Percentiles rank a stretch among this genome's conserved stretches.
Conservation (phyloP, 1,284 basidiomycete species). For the Rhodotorula sp. region DNA sequence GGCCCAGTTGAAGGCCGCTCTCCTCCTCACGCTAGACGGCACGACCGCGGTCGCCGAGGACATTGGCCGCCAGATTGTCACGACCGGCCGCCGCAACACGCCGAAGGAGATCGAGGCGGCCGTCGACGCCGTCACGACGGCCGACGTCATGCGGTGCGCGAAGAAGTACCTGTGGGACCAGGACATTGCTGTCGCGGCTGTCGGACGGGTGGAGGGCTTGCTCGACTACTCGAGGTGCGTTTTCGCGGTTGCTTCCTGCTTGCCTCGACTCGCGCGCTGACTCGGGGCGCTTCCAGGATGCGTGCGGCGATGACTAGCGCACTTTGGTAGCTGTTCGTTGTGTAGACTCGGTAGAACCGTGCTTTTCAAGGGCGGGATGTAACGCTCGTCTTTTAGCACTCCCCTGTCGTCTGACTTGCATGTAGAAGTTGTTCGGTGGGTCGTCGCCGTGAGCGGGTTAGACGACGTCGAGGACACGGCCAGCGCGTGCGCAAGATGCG, state of each 20-base stretch:
- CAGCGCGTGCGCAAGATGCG: too few species aligned
- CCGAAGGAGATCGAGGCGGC: constrained; percentile 92
- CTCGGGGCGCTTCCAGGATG: constrained; percentile 6
- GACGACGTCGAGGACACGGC: too few species aligned
- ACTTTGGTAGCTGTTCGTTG: constrained; percentile 48
- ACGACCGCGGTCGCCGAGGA: constrained; percentile 97
- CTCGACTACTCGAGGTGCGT: constrained; percentile 40
- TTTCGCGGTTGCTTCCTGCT: too few species aligned
- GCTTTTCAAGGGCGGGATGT: too few species aligned
- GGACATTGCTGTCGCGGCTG: constrained; percentile 74
- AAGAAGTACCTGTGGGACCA: constrained; percentile 62
- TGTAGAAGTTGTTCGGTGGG: too few species aligned
- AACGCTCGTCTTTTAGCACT: too few species aligned
- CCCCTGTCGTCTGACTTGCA: too few species aligned
- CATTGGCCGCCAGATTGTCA: constrained; percentile 94
- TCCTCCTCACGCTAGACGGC: constrained; percentile 88
- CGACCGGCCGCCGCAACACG: constrained; percentile 80
- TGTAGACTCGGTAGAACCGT: too few species aligned
- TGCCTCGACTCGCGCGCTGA: too few species aligned
- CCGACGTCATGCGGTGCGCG: constrained; percentile 92
- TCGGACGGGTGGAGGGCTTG: constrained; percentile 84
- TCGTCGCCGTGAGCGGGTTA: too few species aligned
- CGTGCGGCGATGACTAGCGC: constrained; percentile 49
- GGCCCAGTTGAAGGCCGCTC: constrained; percentile 92
- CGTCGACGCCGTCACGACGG: constrained; percentile 80